These are phyloP conservation scores for Ascochyta clinopodiicola DNA, from an alignment of 2,329 filamentous ascomycete genomes.

Conservation along the genomic window DNA sequence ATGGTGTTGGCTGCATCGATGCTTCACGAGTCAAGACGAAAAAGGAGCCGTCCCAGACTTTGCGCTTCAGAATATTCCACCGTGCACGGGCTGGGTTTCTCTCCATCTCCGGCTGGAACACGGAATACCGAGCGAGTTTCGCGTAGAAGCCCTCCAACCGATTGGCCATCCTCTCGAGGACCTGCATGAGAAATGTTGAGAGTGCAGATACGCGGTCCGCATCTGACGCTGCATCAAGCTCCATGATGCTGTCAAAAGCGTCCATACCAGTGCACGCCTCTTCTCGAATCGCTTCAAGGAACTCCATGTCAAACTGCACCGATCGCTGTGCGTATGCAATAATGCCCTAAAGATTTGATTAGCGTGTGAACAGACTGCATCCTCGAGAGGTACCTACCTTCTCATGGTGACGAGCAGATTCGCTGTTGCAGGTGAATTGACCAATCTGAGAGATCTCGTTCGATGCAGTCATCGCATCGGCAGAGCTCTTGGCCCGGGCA, in stretches of 20 bases:
- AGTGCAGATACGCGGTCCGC: slow-evolving; percentile 49
- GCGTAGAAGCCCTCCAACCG: slow-evolving; percentile 61
- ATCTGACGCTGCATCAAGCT: slow-evolving; percentile 50
- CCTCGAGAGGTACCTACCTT: slow-evolving; percentile 32
- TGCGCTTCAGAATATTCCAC: slow-evolving; percentile 59
- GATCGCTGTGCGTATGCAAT: slow-evolving; percentile 59
- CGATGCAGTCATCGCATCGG: slow-evolving; percentile 55
- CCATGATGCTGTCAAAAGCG: slow-evolving; percentile 55
- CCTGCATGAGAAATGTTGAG: slow-evolving; percentile 57
- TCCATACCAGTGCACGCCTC: slow-evolving; percentile 64
- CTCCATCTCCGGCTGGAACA: slow-evolving; percentile 61
- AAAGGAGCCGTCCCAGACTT: slow-evolving; percentile 59
- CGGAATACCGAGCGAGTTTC: slow-evolving; percentile 57
- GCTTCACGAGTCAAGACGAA: slow-evolving; percentile 55
- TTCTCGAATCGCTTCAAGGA: slow-evolving; percentile 61
- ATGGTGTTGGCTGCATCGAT: slow-evolving; percentile 14
- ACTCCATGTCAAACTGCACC: slow-evolving; percentile 60
- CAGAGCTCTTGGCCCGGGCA: slow-evolving; percentile 54
- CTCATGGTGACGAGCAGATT: slow-evolving; percentile 59
- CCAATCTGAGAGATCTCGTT: slow-evolving; percentile 60
- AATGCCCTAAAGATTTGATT: slow-evolving; percentile 40
- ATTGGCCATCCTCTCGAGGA: slow-evolving; percentile 61
- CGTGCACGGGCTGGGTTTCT: slow-evolving; percentile 60
- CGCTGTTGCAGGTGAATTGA: slow-evolving; percentile 57
- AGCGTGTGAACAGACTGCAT: too few species aligned